These are phyloP conservation scores for Claviceps cyperi DNA, from an alignment of 2,329 filamentous ascomycete genomes.

Conservation along the genomic window DNA sequence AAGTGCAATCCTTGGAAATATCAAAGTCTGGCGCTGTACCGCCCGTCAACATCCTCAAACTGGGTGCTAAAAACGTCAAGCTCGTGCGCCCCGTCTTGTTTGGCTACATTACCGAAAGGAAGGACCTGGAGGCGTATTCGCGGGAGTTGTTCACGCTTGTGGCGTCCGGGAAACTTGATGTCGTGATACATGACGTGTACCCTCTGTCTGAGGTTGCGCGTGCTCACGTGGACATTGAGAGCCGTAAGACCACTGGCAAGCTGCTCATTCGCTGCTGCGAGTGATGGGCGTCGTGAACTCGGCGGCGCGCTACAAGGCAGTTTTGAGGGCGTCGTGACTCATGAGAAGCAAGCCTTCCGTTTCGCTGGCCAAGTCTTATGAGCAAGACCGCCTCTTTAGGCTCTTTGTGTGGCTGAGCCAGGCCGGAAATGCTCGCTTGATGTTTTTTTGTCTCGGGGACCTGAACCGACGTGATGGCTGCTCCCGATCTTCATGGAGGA, in stretches of 20 bases:
- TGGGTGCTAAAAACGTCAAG: conserved; percentile 63
- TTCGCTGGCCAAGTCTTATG: too few relatives aligned
- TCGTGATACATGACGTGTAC: conserved; percentile 65
- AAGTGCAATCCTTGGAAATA: too few relatives aligned
- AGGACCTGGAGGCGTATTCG: conserved; percentile 57
- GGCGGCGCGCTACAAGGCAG: too few relatives aligned
- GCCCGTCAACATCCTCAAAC: conserved; percentile 41
- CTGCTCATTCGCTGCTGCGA: conserved; percentile 55
- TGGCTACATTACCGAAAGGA: conserved; percentile 52
- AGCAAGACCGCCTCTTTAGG: too few relatives aligned
- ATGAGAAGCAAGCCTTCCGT: too few relatives aligned
- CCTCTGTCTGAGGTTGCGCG: conserved; percentile 55
- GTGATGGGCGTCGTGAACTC: conserved; percentile 5
- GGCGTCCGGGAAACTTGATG: conserved; percentile 51
- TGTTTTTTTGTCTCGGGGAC: too few relatives aligned
- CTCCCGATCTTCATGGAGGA: too few relatives aligned
- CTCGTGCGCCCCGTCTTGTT: conserved; percentile 62
- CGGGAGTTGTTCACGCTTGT: conserved; percentile 62
- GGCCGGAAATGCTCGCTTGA: too few relatives aligned
- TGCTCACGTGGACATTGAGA: conserved; percentile 67
- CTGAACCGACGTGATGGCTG: too few relatives aligned
- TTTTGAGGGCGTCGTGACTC: too few relatives aligned
- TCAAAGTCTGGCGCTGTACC: conserved; percentile 52
- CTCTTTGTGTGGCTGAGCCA: too few relatives aligned
- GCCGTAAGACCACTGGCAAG: conserved; percentile 74